Evolutionary conservation across 352 stramenopile genomes (phyloP).

Genomic region (Nothophytophthora sp.): DNA sequence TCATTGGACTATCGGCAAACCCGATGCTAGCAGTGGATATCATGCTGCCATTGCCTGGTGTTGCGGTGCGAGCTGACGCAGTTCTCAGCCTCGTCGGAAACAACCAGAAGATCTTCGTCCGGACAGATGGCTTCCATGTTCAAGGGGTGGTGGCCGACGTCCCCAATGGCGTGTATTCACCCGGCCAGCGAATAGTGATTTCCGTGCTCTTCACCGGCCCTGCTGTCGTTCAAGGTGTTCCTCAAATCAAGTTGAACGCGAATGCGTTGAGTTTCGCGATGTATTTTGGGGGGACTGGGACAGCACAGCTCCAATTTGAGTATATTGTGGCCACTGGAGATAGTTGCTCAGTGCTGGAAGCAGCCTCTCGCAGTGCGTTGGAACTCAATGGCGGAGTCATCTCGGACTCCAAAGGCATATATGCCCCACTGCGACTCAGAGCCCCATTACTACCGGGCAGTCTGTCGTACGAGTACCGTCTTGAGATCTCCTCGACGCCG

Average conservation of each 20-base stretch:
- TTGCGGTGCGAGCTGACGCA: slow-evolving; percentile 45
- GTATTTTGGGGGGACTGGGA: slow-evolving; percentile 58
- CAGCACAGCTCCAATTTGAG: slow-evolving; percentile 41
- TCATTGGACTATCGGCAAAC: slow-evolving; percentile 37
- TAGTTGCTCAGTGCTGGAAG: slow-evolving; percentile 44
- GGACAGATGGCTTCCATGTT: slow-evolving; percentile 61
- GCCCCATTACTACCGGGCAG: slow-evolving; percentile 28
- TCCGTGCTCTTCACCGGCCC: slow-evolving; percentile 46
- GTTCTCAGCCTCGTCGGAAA: slow-evolving; percentile 63
- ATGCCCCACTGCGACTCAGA: slow-evolving; percentile 51
- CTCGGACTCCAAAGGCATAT: slow-evolving; percentile 36
- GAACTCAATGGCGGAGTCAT: slow-evolving; percentile 59
- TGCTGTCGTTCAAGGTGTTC: slow-evolving; percentile 54
- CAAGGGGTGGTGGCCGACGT: slow-evolving; percentile 33
- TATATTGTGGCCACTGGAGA: slow-evolving; percentile 61
- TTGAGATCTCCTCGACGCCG: slow-evolving; percentile 45
- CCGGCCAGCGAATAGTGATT: slow-evolving; percentile 58
- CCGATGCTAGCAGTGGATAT: slow-evolving; percentile 40
- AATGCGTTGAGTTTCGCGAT: slow-evolving; percentile 40
- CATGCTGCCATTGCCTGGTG: slow-evolving; percentile 46
- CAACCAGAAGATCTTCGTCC: slow-evolving; percentile 57
- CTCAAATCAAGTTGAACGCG: slow-evolving; percentile 50
- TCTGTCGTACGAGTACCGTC: slow-evolving; percentile 42
- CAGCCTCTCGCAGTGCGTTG: slow-evolving; percentile 40
- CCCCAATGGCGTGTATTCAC: slow-evolving; percentile 48